Percentiles rank a stretch among this genome's conserved stretches.
phyloP scores from a whole-genome alignment of 139 green algal genomes.

The Zygnema circumcarinatum region DNA sequence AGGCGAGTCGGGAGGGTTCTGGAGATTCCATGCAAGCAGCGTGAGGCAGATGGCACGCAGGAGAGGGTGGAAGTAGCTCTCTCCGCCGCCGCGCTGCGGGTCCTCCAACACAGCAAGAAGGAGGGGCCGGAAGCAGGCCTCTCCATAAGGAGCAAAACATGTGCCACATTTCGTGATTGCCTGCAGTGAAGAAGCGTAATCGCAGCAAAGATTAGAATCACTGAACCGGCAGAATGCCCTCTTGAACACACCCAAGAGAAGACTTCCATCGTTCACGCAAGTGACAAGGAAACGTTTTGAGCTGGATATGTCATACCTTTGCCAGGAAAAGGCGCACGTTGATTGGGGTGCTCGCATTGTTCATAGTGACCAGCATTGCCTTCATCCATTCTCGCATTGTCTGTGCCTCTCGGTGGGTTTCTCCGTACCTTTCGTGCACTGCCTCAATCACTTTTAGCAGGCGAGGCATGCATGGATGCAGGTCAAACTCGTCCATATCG shows the following conservation, averaged over 20 bases:
- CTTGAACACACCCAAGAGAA: not conserved
- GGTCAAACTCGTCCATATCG: conserved; percentile 28
- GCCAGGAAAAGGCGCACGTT: conserved; percentile 46
- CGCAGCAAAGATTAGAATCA: not conserved
- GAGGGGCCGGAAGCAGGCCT: conserved; percentile 1
- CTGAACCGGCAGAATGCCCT: not conserved
- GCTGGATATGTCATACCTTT: conserved; percentile 14
- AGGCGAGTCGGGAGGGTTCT: not conserved
- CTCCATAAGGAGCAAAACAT: conserved; percentile 13
- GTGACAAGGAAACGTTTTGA: not conserved
- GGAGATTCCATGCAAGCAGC: conserved; percentile 10
- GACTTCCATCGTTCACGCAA: not conserved
- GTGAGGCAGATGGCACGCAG: conserved; percentile 38
- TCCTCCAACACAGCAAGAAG: not conserved
- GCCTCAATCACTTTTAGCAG: conserved; percentile 25
- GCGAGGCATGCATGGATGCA: conserved; percentile 15
- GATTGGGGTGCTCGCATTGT: conserved; percentile 10
- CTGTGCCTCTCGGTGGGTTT: not conserved
- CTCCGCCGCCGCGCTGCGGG: conserved; percentile 8
- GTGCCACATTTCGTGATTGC: conserved; percentile 5
- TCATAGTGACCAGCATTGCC: not conserved
- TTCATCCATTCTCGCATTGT: conserved; percentile 41
- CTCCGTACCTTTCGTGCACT: conserved; percentile 10
- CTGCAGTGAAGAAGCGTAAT: not conserved
- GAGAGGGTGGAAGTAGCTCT: conserved; percentile 34